These are phyloP conservation scores for Leishmania tarentolae DNA, from an alignment of 208 protist species.

Conservation along the genomic window DNA sequence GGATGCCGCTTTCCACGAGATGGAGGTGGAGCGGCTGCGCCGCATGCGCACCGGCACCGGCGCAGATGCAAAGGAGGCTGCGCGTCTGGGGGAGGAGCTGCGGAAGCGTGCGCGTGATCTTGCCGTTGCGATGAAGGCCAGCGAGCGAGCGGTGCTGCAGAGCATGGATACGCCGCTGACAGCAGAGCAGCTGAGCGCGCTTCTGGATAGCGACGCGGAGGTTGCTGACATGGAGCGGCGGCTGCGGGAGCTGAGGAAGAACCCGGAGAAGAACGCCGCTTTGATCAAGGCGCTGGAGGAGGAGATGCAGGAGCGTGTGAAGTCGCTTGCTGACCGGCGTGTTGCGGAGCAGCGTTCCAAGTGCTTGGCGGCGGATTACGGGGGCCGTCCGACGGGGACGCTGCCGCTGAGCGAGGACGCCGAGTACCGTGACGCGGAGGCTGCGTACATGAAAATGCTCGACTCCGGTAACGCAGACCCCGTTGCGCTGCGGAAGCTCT, in stretches of 20 bases:
- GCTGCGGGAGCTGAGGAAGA: constrained; percentile 45
- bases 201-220: constrained; percentile 37
- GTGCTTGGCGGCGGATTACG: constrained; percentile 44
- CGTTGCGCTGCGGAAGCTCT: constrained; percentile 32
- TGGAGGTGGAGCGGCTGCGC: constrained; percentile 43
- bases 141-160: constrained; percentile 26
- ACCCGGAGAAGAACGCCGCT: constrained; percentile 36
- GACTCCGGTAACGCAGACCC: constrained; percentile 25
- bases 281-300: constrained; percentile 43
- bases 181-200: constrained; percentile 3
- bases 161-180: no score
- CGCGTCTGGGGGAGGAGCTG: constrained; percentile 40
- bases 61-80: constrained; percentile 38
- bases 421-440: constrained; percentile 45
- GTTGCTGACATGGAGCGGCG: constrained; percentile 35
- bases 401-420: constrained; percentile 52
- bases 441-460: constrained; percentile 34
- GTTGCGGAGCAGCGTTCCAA: constrained; percentile 19
- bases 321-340: constrained; percentile 11
- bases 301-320: constrained; percentile 37
- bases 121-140: constrained; percentile 22
- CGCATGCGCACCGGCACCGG: constrained; percentile 26
- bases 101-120: constrained; percentile 42
- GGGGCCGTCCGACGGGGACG: constrained; percentile 35
- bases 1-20: constrained; percentile 23